Conservation (phyloP, 768 basidiomycete species). For the Rhizopogon vinicolor region DNA sequence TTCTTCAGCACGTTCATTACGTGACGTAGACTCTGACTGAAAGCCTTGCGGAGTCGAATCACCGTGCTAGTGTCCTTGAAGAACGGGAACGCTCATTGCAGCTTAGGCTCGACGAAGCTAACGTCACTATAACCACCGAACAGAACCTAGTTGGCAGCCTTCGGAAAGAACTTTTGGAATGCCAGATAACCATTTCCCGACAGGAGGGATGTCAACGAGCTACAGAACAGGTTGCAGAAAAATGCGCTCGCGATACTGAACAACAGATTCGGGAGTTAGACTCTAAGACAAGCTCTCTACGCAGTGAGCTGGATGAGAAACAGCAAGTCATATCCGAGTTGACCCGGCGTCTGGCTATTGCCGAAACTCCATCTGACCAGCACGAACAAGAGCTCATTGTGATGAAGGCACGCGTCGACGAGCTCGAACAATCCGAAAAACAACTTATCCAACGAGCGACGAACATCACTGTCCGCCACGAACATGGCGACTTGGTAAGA, state of each 20-base stretch:
- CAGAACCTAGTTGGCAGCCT: constrained; percentile 3
- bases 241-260: constrained; percentile 14
- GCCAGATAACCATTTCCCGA: constrained; percentile 17
- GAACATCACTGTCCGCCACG: constrained; percentile 35
- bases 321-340: constrained; percentile 17
- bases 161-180: background rate
- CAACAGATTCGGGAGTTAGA: constrained; percentile 15
- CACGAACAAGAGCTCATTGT: constrained; percentile 23
- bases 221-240: constrained; percentile 19
- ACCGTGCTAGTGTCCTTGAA: constrained; percentile 13
- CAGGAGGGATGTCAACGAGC: constrained; percentile 21
- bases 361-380: constrained; percentile 18
- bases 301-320: constrained; percentile 16
- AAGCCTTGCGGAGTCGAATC: constrained; percentile 2
- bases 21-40: constrained; percentile 12
- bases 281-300: constrained; percentile 14
- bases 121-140: constrained; percentile 9
- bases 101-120: constrained; percentile 9
- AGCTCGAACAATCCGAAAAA: constrained; percentile 25
- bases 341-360: constrained; percentile 15
- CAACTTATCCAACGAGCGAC: constrained; percentile 21
- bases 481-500: constrained; percentile 41
- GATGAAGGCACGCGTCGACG: constrained; percentile 15
- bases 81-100: constrained; percentile 18
- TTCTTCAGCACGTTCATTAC: background rate